Evolutionary conservation across 805 yeast genomes (phyloP), one percentile per base, ranked within the genome.

Genomic region (Starmera dryadoides): DNA sequence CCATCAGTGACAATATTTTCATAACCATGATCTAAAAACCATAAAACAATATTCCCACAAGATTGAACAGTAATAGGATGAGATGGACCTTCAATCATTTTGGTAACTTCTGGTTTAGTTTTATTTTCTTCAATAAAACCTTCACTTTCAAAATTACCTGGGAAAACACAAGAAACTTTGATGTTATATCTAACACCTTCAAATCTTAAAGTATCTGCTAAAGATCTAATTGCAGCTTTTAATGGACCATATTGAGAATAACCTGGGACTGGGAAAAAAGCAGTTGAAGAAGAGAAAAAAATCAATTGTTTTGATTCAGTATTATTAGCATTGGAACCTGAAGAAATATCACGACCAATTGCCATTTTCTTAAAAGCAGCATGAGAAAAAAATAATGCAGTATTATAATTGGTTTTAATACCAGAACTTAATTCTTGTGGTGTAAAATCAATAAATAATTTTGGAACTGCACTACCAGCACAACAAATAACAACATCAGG

Each of bases 71-170:
- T 51, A 8, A 86, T 80, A 1, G 96, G 78, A 4, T 53, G 58
- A 4, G 94, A 82, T 1, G 94, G 71, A 1, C 98, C 98, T 59
- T 93, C 98, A 26, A 93, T 86, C 25, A 61, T 62, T 46, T 69
- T 75, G 1, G 97, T 88, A 41, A 93, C 86, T 9, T 69, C 73
- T 0, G 98, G 98, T 57, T 93, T 93, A 3, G 94, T 82, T 40
- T 63, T 60, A 55, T 89, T 82, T 59, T 93, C 99, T 42, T 79
- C 78, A 3, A 63, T 73, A 53, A 60, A 93, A 0, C 98, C 99
- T 58, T 89, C 98, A 46, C 94, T 81, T 35, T 69, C 75, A 60
- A 91, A 88, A 55, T 87, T 88, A 0, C 98, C 98, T 0, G 98
- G 95, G 52, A 77, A 81, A 0, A 87, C 77, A 43, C 86, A 78